These are phyloP conservation scores for Diaporthe velutina DNA, from an alignment of 2,329 filamentous ascomycete species.

Conservation along the genomic window DNA sequence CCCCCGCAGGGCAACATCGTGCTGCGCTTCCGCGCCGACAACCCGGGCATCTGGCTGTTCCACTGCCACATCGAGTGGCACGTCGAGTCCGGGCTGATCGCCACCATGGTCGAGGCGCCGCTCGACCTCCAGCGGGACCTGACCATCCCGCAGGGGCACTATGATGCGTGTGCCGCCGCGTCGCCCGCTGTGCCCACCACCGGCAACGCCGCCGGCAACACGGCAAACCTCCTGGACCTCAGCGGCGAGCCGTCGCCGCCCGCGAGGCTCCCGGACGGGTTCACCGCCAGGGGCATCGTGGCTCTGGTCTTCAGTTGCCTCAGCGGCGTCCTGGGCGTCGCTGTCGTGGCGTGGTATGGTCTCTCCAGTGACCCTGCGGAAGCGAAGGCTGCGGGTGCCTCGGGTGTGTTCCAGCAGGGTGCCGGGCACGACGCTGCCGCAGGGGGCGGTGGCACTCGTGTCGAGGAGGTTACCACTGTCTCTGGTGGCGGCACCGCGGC, in stretches of 20 bases:
- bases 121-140: constrained; percentile 58
- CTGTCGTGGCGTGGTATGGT: constrained; percentile 77
- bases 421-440: neutral
- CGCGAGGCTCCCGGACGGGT: constrained; percentile 73
- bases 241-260: constrained; percentile 44
- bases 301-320: constrained; percentile 81
- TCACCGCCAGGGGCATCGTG: constrained; percentile 78
- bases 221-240: constrained; percentile 69
- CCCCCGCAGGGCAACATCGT: constrained; percentile 76
- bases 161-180: constrained; percentile 60
- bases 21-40: constrained; percentile 75
- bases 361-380: neutral
- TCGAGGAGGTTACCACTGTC: constrained; percentile 5
- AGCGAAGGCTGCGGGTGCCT: neutral
- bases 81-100: constrained; percentile 59
- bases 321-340: constrained; percentile 76
- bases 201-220: constrained; percentile 84
- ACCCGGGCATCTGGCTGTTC: constrained; percentile 67
- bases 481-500: constrained; percentile 19
- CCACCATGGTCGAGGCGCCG: constrained; percentile 55
- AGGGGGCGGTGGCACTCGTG: neutral
- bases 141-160: constrained; percentile 58
- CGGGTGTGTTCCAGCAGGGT: constrained; percentile 6
- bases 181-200: constrained; percentile 57
- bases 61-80: constrained; percentile 71